Percentiles rank a stretch among this genome's conserved stretches.
Evolutionary conservation across 2,329 filamentous ascomycete genomes (phyloP).

Genomic region (Fusarium continuum): DNA sequence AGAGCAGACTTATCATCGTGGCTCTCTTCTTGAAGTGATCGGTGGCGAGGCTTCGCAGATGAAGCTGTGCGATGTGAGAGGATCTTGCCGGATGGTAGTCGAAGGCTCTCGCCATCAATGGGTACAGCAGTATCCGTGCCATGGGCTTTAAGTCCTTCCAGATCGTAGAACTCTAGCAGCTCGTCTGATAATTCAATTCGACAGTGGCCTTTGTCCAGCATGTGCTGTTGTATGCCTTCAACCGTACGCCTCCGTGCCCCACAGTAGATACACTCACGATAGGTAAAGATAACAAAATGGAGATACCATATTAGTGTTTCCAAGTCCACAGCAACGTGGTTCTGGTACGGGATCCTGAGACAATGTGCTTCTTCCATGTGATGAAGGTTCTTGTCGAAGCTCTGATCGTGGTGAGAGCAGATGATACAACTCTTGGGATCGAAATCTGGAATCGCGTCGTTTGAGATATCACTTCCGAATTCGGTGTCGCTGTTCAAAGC

Average conservation of each 20-base stretch:
- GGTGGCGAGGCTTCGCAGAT: neutral
- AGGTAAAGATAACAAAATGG: conserved; percentile 57
- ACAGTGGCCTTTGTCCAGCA: conserved; percentile 60
- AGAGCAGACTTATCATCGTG: neutral
- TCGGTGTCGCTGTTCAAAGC: neutral
- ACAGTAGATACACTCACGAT: conserved; percentile 62
- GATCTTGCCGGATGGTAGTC: conserved; percentile 33
- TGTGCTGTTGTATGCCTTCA: conserved; percentile 61
- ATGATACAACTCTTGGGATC: conserved; percentile 53
- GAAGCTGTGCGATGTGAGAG: conserved; percentile 21
- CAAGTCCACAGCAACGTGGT: conserved; percentile 55
- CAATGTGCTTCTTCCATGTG: conserved; percentile 62
- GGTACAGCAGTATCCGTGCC: neutral
- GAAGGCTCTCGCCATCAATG: conserved; percentile 4
- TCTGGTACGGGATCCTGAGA: conserved; percentile 53
- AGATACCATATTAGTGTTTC: conserved; percentile 59
- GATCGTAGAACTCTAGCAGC: conserved; percentile 54
- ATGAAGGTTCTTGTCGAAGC: conserved; percentile 50
- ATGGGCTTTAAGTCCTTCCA: neutral
- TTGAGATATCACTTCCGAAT: neutral
- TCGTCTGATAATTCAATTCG: conserved; percentile 50
- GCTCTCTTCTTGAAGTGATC: neutral
- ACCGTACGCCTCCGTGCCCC: conserved; percentile 53
- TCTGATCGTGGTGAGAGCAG: conserved; percentile 46
- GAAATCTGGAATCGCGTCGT: conserved; percentile 29